Base-by-base conservation (phyloP, 2,329 filamentous ascomycete genomes). In the Alternaria incomplexa region DNA sequence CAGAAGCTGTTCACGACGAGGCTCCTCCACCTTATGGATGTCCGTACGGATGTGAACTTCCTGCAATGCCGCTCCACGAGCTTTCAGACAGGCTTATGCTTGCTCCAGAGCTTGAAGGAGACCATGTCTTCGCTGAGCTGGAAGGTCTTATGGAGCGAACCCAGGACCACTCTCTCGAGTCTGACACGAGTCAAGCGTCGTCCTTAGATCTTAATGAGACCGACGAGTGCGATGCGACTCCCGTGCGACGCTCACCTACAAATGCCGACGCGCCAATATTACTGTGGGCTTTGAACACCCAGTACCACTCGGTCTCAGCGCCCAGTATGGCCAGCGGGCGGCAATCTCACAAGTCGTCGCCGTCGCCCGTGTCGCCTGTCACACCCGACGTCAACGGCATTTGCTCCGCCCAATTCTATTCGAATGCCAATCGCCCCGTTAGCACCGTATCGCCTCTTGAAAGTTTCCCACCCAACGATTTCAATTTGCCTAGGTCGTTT, bases 301-400 rank as follows among this genome's bases (percentile, higher is more conserved):
- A 44, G 23, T 12, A 47, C 10, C 11, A 20, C 15, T 17, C 6
- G 13, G 15, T 6, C 20, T 5, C 40, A 32, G 26, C 8, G 15
- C 7, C 61, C 40, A 46, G 57, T 32, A 52, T 58, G 48, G 45
- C 4, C 23, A 53, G 44, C 7, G n/a, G 32, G 6, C 20, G 26
- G 15, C 53, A 55, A 15, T 65, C 56, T 1, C 23, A 56, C 4
- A 36, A 43, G 7, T 50, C 57, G 4, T 65, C 36, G 36, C 5
- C 36, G 2, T 40, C 57, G 2, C 57, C 63, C 22, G 12, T 63
- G 25, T 63, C 61, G 30, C 54, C 57, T 10, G 25, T 32, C 32
- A 63, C 61, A n/a, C 56, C 56, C 15, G 17, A 23, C 23, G 7
- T 28, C 11, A 12, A 55, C 13, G 50, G 8, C 23, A 13, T 28